phyloP scores from a whole-genome alignment of 2,329 filamentous ascomycete genomes.

The Sporothrix curviconia region DNA sequence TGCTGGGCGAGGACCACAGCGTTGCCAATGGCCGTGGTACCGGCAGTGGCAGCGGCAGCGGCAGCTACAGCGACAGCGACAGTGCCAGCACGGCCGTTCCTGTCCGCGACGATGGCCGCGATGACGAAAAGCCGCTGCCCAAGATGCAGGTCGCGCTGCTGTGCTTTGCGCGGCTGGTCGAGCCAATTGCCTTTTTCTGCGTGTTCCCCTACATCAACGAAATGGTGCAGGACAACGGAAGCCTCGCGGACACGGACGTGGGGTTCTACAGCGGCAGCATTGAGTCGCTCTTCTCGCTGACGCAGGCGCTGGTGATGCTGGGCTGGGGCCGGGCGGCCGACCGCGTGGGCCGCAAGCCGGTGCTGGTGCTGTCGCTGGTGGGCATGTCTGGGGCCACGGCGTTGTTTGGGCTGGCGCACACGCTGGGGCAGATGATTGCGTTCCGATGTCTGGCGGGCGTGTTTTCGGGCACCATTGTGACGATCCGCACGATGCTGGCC shows the following conservation, averaged over 20 bases:
- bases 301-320: slow-evolving; percentile 73
- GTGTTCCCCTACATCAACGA: slow-evolving; percentile 76
- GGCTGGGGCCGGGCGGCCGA: slow-evolving; percentile 65
- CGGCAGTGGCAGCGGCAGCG: slow-evolving; percentile 1
- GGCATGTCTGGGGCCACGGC: slow-evolving; percentile 56
- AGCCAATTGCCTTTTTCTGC: slow-evolving; percentile 76
- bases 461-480: slow-evolving; percentile 68
- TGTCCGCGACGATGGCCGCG: background rate
- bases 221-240: slow-evolving; percentile 64
- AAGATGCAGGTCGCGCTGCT: slow-evolving; percentile 62
- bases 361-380: slow-evolving; percentile 55
- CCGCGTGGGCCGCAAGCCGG: slow-evolving; percentile 29
- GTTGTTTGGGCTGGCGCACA: slow-evolving; percentile 61
- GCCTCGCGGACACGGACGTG: slow-evolving; percentile 56
- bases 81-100: background rate
- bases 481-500: slow-evolving; percentile 69
- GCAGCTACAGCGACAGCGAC: background rate
- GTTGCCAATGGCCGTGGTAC: too few species aligned
- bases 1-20: slow-evolving; percentile 25
- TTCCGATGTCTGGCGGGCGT: slow-evolving; percentile 65
- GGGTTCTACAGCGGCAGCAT: slow-evolving; percentile 77
- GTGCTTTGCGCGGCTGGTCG: slow-evolving; percentile 65
- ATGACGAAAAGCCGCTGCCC: slow-evolving; percentile 44
- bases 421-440: slow-evolving; percentile 67
- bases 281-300: slow-evolving; percentile 65